Percentiles rank a stretch among this genome's conserved stretches.
Conservation (phyloP, 2,329 filamentous ascomycete genomes). For the Fusarium sp. region DNA sequence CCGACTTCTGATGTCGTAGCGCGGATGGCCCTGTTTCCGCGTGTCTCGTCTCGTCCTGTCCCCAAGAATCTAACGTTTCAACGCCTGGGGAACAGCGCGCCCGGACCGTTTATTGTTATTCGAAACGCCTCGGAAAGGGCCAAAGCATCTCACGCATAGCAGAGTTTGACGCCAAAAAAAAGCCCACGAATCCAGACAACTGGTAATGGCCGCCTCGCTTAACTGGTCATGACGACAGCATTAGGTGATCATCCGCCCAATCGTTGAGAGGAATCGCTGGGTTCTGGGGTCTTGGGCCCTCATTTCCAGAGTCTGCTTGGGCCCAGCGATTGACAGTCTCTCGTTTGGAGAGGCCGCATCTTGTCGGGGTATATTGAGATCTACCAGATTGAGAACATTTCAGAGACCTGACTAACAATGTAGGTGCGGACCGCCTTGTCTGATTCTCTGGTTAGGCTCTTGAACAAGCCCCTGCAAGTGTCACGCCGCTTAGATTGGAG, state of each 20-base stretch:
- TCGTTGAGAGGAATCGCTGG: background rate
- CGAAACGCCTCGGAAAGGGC: background rate
- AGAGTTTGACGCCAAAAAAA: conserved; percentile 13
- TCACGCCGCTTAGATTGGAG: background rate
- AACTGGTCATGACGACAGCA: conserved; percentile 34
- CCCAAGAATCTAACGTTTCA: background rate
- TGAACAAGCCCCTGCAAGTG: background rate
- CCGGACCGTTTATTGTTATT: background rate
- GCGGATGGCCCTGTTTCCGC: background rate
- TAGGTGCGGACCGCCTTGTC: background rate
- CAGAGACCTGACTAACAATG: background rate
- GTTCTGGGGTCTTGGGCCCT: background rate
- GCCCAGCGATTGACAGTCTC: no score
- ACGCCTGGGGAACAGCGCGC: background rate
- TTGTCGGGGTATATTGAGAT: background rate
- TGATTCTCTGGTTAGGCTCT: background rate
- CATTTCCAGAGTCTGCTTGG: background rate
- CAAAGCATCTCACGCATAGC: background rate
- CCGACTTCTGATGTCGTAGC: background rate
- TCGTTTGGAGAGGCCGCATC: no score
- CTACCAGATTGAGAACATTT: background rate
- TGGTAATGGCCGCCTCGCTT: conserved; percentile 11
- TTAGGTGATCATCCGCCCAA: conserved; percentile 10
- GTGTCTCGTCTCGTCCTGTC: background rate
- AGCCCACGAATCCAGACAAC: background rate